Evolutionary conservation across 2,329 filamentous ascomycete species (phyloP).

Genomic region (Podosphaera aphanis): DNA sequence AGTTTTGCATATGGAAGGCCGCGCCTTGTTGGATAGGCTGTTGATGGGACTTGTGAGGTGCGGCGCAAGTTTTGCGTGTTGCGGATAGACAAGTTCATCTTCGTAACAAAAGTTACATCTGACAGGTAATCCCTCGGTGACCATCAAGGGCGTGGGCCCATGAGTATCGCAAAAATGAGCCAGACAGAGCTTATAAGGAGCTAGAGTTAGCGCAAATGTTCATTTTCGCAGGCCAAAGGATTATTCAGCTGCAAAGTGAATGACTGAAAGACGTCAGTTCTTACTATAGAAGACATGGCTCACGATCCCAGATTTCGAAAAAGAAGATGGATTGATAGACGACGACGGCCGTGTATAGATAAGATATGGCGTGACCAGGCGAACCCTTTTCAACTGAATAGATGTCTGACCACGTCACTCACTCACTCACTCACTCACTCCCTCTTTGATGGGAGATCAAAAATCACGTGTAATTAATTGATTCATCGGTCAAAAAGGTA

Average conservation of each 20-base stretch:
- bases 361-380: too few species aligned
- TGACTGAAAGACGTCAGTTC: constrained; percentile 3
- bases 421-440: too few species aligned
- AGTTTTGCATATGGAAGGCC: constrained; percentile 3
- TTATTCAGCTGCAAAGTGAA: not conserved
- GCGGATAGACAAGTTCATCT: constrained; percentile 15
- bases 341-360: too few species aligned
- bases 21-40: constrained; percentile 5
- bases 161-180: constrained; percentile 50
- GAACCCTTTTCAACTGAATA: too few species aligned
- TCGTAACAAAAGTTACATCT: constrained; percentile 37
- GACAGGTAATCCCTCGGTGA: constrained; percentile 40
- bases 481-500: too few species aligned
- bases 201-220: constrained; percentile 7
- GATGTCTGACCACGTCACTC: too few species aligned
- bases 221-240: not conserved
- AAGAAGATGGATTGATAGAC: too few species aligned
- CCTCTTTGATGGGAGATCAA: too few species aligned
- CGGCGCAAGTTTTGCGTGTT: constrained; percentile 11
- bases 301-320: constrained; percentile 10
- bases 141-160: constrained; percentile 45
- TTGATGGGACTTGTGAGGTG: constrained; percentile 10
- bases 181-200: constrained; percentile 32
- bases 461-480: too few species aligned
- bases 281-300: constrained; percentile 16